Evolutionary conservation across 2,329 filamentous ascomycete species (phyloP).

Genomic region (Emergomyces pasteurianus): DNA sequence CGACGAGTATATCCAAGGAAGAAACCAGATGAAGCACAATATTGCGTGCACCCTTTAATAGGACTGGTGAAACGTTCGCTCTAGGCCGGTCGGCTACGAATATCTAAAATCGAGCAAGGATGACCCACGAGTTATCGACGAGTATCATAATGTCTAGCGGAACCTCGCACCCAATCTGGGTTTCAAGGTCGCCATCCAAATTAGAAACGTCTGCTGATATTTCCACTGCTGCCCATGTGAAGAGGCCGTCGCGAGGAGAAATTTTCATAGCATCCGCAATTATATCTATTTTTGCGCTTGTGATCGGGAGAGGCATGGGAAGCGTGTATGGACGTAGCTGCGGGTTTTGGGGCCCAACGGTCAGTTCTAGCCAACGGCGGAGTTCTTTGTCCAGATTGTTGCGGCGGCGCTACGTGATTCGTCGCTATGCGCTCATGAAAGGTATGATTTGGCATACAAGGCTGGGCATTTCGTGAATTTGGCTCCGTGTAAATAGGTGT

Average conservation of each 20-base stretch:
- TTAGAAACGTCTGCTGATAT: slow-evolving; percentile 17
- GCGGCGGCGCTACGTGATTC: not conserved
- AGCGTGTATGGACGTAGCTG: slow-evolving; percentile 2
- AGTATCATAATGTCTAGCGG: slow-evolving; percentile 26
- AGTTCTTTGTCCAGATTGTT: not conserved
- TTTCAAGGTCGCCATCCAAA: slow-evolving; percentile 3
- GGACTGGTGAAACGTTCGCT: slow-evolving; percentile 7
- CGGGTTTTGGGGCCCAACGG: slow-evolving; percentile 5
- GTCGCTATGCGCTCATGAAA: not conserved
- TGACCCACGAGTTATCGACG: slow-evolving; percentile 24
- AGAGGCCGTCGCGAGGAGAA: slow-evolving; percentile 3
- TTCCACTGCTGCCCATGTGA: slow-evolving; percentile 26
- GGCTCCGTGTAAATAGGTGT: not conserved
- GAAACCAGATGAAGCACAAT: slow-evolving; percentile 16
- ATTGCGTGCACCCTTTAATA: slow-evolving; percentile 14
- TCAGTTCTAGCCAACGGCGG: not conserved
- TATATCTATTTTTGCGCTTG: slow-evolving; percentile 8
- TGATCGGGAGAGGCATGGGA: slow-evolving; percentile 5
- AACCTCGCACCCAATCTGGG: slow-evolving; percentile 11
- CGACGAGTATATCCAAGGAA: slow-evolving; percentile 13
- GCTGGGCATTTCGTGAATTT: not conserved
- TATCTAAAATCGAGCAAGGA: slow-evolving; percentile 2
- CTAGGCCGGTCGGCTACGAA: slow-evolving; percentile 10
- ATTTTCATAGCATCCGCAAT: slow-evolving; percentile 8
- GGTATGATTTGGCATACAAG: not conserved